Evolutionary conservation across 805 yeast species (phyloP), one percentile per base, ranked within the genome.

Genomic region (Kluyveromyces starmeri): DNA sequence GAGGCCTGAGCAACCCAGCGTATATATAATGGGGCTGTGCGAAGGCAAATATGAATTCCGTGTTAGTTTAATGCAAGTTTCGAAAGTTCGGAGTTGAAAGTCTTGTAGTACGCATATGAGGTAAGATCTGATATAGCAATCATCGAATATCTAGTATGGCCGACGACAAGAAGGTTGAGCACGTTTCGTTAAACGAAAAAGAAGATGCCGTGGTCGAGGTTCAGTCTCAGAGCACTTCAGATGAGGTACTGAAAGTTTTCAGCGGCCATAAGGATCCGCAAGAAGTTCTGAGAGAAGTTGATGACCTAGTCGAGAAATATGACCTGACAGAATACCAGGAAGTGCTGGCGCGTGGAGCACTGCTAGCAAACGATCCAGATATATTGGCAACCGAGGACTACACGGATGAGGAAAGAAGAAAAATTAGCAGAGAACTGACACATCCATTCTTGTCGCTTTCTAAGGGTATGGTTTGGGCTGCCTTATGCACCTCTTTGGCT

Each of bases 401-500:
- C 22, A 40, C 62, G 50, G 53, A 46, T 43, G 43, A 49, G 2
- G 70, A 64, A 31, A 42, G 44, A 13, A 34, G 23, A n/a, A 35
- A 43, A 5, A 41, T 65, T n/a, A 65, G 59, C 27, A 62, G 59
- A 29, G 83, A 75, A 44, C 55, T 55, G 35, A 43, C 59, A 5
- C 71, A 71, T 28, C 67, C 73, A 18, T 60, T 78, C 59, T 40
- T 50, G 16, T 81, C 61, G 10, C 53, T 67, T 52, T 63, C 70
- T 48, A 46, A 62, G 55, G 67, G 71, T 14, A 69, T 73, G 54
- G 68, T 76, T 7, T 58, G 75, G 47, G 75, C 80, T 29, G 77
- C 83, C 3, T 62, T 77, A 64, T 75, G 82, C n/a, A 46, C 57
- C 7, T 51, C 57, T 1, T 44, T 48, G 32, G 73, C 74, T 12